Evolutionary conservation across 2,329 filamentous ascomycete species (phyloP).

Genomic region (Neonectria hederae): DNA sequence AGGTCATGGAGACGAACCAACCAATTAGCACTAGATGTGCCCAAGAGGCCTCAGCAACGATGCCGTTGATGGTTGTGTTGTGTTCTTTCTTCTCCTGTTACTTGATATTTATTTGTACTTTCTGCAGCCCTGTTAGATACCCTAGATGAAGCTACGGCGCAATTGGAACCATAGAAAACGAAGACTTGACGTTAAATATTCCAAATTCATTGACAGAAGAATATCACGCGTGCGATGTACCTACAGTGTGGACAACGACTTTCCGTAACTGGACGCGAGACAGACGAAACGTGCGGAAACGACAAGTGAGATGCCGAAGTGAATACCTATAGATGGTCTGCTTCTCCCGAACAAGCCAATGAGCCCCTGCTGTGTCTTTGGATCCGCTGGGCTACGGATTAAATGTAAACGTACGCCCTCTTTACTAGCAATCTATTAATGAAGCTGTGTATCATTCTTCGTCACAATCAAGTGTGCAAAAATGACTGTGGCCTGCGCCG

Average conservation of each 20-base stretch:
- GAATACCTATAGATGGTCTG: not conserved
- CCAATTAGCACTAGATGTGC: not conserved
- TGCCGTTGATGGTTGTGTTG: conserved; percentile 3
- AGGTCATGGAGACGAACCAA: not conserved
- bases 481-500: not conserved
- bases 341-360: not conserved
- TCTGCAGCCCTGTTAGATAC: conserved; percentile 11
- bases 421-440: too few relatives aligned
- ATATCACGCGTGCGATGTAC: not conserved
- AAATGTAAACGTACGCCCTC: too few relatives aligned
- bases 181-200: not conserved
- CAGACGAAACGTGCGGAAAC: not conserved
- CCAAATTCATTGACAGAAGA: not conserved
- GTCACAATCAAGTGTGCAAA: not conserved
- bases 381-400: too few relatives aligned
- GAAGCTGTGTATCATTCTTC: not conserved
- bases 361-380: not conserved
- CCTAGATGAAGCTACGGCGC: conserved; percentile 14
- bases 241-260: not conserved
- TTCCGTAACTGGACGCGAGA: not conserved
- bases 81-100: conserved; percentile 1
- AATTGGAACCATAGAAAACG: not conserved
- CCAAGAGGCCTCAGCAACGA: not conserved
- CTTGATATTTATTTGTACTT: not conserved
- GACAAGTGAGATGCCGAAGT: not conserved